Conservation (phyloP, 2,329 filamentous ascomycete species). For the Rhinocladiella similis region DNA sequence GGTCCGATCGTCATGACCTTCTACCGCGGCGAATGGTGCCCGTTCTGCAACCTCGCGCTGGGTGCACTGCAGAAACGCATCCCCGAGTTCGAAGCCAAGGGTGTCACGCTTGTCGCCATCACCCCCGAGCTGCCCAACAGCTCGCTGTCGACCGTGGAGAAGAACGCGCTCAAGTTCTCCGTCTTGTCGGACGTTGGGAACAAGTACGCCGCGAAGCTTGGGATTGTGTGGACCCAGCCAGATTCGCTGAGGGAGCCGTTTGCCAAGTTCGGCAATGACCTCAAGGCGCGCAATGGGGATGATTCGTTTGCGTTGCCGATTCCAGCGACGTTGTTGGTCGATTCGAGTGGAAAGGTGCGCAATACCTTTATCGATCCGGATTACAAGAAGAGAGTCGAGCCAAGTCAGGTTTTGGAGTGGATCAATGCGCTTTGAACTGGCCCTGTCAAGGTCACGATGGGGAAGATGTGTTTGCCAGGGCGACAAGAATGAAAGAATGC, state of each 20-base stretch:
- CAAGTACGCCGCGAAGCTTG: slow-evolving; percentile 38
- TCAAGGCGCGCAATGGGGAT: slow-evolving; percentile 39
- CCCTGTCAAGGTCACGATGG: not conserved
- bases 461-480: no score
- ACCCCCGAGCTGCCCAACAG: slow-evolving; percentile 44
- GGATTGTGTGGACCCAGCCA: slow-evolving; percentile 38
- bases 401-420: not conserved
- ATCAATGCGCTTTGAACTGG: not conserved
- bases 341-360: slow-evolving; percentile 36
- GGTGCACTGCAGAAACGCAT: slow-evolving; percentile 39
- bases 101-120: slow-evolving; percentile 45
- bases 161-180: slow-evolving; percentile 42
- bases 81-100: slow-evolving; percentile 33
- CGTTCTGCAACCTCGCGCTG: slow-evolving; percentile 47
- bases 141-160: slow-evolving; percentile 41
- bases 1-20: slow-evolving; percentile 46
- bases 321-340: slow-evolving; percentile 42
- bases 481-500: no score
- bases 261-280: slow-evolving; percentile 34
- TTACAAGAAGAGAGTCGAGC: slow-evolving; percentile 26
- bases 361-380: slow-evolving; percentile 41
- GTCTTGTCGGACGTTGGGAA: slow-evolving; percentile 45
- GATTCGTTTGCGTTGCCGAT: slow-evolving; percentile 41
- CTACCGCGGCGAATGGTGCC: slow-evolving; percentile 51
- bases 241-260: slow-evolving; percentile 33